phyloP scores from a whole-genome alignment of 2,329 filamentous ascomycete species.

The Aspergillus latus region DNA sequence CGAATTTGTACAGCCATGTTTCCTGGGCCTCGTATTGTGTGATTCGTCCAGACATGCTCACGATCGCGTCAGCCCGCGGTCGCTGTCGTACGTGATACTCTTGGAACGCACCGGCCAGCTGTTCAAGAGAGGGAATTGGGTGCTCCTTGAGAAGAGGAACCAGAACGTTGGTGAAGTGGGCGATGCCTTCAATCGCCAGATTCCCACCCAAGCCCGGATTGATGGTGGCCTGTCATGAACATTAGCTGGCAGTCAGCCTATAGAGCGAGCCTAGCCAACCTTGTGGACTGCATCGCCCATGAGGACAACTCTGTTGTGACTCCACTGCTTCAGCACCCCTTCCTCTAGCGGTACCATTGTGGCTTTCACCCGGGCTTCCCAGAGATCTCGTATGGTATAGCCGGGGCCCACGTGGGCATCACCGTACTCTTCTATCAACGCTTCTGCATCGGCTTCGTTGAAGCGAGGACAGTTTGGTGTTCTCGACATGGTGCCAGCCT shows the following conservation, averaged over 20 bases:
- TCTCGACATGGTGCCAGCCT: neutral
- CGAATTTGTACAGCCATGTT: conserved; percentile 2
- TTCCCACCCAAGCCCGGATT: conserved; percentile 5
- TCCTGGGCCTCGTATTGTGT: conserved; percentile 4
- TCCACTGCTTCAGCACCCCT: conserved; percentile 2
- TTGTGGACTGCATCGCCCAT: conserved; percentile 6
- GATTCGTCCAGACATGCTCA: neutral
- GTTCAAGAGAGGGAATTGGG: neutral
- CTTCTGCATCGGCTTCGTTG: neutral
- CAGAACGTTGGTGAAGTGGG: neutral
- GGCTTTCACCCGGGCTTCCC: conserved; percentile 3
- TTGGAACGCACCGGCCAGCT: neutral
- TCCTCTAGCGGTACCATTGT: conserved; percentile 5
- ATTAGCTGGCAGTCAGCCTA: neutral
- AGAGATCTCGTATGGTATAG: conserved; percentile 5
- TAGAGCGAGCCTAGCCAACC: neutral
- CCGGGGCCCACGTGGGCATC: neutral
- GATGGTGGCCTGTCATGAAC: conserved; percentile 1
- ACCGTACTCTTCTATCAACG: neutral
- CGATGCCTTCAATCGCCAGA: conserved; percentile 2
- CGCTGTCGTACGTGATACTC: neutral
- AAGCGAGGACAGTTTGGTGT: conserved; percentile 4
- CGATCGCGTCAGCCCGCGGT: neutral
- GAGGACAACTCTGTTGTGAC: neutral
- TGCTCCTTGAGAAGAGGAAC: neutral